Percentiles rank a stretch among this genome's conserved stretches.
Conservation (phyloP, 306 rosid species). For the Fragaria vesca region DNA sequence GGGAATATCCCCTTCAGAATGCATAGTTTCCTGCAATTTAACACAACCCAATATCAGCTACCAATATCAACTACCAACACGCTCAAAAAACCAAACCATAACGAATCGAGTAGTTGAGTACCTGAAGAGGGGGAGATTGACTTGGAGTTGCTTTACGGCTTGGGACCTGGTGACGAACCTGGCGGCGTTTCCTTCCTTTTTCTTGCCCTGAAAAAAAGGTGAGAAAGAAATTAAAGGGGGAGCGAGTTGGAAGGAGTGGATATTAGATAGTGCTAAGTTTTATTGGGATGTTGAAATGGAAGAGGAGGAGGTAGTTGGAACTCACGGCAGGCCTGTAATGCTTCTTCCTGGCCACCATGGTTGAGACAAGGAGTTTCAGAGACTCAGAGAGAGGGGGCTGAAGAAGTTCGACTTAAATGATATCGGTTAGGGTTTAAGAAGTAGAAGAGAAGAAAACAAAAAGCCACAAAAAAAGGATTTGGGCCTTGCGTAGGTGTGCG, state of each 20-base stretch:
- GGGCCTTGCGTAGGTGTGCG: background rate
- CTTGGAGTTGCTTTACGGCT: constrained; percentile 84
- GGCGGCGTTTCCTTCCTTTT: constrained; percentile 95
- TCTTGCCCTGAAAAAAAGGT: constrained; percentile 66
- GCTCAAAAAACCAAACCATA: background rate
- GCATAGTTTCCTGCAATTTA: constrained; percentile 64
- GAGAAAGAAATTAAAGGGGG: background rate
- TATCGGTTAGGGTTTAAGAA: constrained; percentile 24
- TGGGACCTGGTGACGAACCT: constrained; percentile 79
- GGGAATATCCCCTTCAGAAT: constrained; percentile 92
- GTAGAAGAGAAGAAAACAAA: no score
- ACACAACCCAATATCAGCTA: background rate
- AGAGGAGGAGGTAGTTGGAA: background rate
- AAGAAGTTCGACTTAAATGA: no score
- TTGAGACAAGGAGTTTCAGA: background rate
- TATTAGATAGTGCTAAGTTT: background rate
- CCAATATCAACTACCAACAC: background rate
- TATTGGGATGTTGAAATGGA: background rate
- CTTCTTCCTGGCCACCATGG: constrained; percentile 46
- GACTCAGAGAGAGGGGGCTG: background rate
- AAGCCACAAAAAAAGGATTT: background rate
- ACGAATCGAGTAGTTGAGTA: background rate
- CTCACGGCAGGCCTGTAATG: constrained; percentile 87
- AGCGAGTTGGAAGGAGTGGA: background rate
- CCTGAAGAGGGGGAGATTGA: constrained; percentile 84